Conservation (phyloP, 176 grass and related monocot genomes). For the Oryza meridionalis region DNA sequence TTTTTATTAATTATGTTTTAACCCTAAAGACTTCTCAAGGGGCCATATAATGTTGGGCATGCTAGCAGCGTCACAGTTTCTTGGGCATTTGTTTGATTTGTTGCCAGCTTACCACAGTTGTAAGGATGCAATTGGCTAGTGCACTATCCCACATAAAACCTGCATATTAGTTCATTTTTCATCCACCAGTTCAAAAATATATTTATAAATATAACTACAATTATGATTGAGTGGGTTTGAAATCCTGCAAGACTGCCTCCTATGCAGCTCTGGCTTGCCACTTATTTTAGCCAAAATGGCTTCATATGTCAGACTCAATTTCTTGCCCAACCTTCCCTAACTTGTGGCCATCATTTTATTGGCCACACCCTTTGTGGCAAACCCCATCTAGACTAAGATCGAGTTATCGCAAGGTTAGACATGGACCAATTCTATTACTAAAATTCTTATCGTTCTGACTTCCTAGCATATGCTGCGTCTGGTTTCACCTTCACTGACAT, state of each 20-base stretch:
- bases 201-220: too few relatives aligned
- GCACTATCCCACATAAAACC: neutral
- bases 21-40: neutral
- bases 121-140: neutral
- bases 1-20: neutral
- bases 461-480: neutral
- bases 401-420: neutral
- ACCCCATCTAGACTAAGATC: neutral
- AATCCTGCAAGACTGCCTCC: too few relatives aligned
- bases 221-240: too few relatives aligned
- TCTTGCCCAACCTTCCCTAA: neutral
- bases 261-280: neutral
- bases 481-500: neutral
- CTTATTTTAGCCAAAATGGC: neutral
- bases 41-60: neutral
- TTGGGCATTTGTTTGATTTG: neutral
- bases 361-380: neutral
- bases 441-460: neutral
- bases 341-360: neutral
- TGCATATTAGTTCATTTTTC: neutral
- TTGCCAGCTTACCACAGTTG: neutral
- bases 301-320: neutral
- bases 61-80: neutral
- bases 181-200: too few relatives aligned
- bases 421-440: neutral